phyloP scores from a whole-genome alignment of 129 eudicot species.

The Tanacetum coccineum region DNA sequence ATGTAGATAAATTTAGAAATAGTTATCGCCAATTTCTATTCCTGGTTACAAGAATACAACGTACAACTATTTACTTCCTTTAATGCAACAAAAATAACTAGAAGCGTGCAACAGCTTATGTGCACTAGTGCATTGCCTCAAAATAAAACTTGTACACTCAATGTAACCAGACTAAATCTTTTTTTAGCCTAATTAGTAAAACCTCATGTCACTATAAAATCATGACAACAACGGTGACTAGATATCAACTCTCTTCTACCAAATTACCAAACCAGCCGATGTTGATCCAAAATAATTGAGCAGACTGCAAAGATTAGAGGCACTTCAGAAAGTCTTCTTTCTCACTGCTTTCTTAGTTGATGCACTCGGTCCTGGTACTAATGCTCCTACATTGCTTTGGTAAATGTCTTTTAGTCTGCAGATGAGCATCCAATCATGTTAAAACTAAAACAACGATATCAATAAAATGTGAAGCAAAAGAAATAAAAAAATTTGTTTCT shows the following conservation, averaged over 20 bases:
- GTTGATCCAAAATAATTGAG: not conserved
- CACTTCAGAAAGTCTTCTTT: constrained; percentile 72
- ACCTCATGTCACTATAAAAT: not conserved
- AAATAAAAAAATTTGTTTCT: too few species aligned
- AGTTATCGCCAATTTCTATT: constrained; percentile 14
- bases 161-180: constrained; percentile 18
- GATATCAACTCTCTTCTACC: constrained; percentile 16
- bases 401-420: constrained; percentile 75
- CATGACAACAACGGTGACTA: not conserved
- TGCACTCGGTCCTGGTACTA: constrained; percentile 42
- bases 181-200: constrained; percentile 3
- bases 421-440: constrained; percentile 4
- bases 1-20: not conserved
- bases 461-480: not conserved
- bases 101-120: not conserved
- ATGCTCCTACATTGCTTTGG: constrained; percentile 56
- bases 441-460: not conserved
- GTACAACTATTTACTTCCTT: constrained; percentile 18
- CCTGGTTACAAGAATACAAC: constrained; percentile 14
- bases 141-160: constrained; percentile 10
- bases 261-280: constrained; percentile 1
- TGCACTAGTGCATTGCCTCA: too few species aligned
- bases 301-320: not conserved
- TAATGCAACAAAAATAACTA: constrained; percentile 24
- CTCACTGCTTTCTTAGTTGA: constrained; percentile 63